A percentile compares a stretch with the other conserved stretches of the same genome.
Evolutionary conservation across 257 asterid species (phyloP).

Genomic region (Ehretia macrophylla): DNA sequence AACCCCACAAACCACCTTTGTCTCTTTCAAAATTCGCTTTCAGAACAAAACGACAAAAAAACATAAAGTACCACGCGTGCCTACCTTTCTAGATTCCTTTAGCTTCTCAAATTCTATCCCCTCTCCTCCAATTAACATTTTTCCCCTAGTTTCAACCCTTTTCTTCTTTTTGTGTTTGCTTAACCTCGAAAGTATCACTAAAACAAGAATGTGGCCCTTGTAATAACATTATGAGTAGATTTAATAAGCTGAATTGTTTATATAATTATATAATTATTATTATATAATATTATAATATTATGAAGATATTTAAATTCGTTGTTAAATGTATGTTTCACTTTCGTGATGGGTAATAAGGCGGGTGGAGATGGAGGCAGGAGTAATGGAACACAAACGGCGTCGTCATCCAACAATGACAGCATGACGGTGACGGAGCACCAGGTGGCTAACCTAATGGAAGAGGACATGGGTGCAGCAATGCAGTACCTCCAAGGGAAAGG

Average conservation of each 20-base stretch:
- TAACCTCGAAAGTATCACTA: too few species aligned
- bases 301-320: too few species aligned
- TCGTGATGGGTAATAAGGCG: slow-evolving; percentile 2
- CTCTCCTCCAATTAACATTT: slow-evolving; percentile 5
- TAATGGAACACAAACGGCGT: slow-evolving; percentile 53
- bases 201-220: too few species aligned
- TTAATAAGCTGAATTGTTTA: too few species aligned
- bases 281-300: neutral
- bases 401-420: slow-evolving; percentile 65
- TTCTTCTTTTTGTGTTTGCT: neutral
- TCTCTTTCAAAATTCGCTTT: slow-evolving; percentile 30
- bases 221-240: too few species aligned
- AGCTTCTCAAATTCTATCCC: slow-evolving; percentile 2
- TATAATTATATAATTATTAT: neutral
- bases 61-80: slow-evolving; percentile 84
- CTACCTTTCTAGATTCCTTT: slow-evolving; percentile 49
- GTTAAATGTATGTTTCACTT: neutral
- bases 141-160: too few species aligned
- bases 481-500: slow-evolving; percentile 95
- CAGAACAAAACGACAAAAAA: slow-evolving; percentile 58
- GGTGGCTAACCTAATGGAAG: slow-evolving; percentile 92
- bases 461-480: slow-evolving; percentile 97
- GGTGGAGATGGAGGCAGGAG: slow-evolving; percentile 30
- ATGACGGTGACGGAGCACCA: slow-evolving; percentile 82
- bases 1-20: slow-evolving; percentile 30